Evolutionary conservation across 257 asterid genomes (phyloP).

Genomic region (Echites panduratus): DNA sequence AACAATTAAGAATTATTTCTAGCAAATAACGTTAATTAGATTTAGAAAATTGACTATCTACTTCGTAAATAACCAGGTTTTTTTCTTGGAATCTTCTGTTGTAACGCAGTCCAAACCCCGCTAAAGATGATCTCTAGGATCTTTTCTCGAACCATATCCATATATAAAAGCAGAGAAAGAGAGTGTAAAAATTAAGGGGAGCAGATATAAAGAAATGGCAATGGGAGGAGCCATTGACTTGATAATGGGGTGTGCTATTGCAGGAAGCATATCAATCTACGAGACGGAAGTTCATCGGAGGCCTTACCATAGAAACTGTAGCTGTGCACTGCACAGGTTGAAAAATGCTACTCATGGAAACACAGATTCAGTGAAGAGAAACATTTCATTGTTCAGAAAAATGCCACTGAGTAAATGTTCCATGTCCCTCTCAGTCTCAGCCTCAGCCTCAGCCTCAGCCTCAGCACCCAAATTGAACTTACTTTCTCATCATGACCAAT

Average conservation of each 20-base stretch:
- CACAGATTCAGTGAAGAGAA: background rate
- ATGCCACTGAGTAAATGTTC: background rate
- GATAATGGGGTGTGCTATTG: constrained; percentile 37
- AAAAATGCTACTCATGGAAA: background rate
- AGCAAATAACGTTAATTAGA: background rate
- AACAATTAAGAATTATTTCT: background rate
- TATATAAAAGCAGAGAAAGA: background rate
- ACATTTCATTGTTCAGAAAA: background rate
- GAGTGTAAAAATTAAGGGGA: background rate
- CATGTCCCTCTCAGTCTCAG: background rate
- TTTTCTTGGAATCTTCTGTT: background rate
- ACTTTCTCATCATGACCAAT: background rate
- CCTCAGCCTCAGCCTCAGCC: too few relatives aligned
- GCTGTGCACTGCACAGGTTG: constrained; percentile 60
- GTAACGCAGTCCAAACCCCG: background rate
- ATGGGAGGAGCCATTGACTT: constrained; percentile 64
- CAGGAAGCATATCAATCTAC: constrained; percentile 49
- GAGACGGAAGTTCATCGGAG: constrained; percentile 50
- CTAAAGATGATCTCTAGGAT: background rate
- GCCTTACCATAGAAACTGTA: constrained; percentile 67
- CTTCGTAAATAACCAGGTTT: background rate
- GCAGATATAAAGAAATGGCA: constrained; percentile 33
- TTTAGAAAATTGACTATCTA: background rate
- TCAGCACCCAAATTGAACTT: background rate
- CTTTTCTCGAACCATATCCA: too few relatives aligned